Evolutionary conservation across 2,329 filamentous ascomycete species (phyloP).

Genomic region (Pezicula carpinea): DNA sequence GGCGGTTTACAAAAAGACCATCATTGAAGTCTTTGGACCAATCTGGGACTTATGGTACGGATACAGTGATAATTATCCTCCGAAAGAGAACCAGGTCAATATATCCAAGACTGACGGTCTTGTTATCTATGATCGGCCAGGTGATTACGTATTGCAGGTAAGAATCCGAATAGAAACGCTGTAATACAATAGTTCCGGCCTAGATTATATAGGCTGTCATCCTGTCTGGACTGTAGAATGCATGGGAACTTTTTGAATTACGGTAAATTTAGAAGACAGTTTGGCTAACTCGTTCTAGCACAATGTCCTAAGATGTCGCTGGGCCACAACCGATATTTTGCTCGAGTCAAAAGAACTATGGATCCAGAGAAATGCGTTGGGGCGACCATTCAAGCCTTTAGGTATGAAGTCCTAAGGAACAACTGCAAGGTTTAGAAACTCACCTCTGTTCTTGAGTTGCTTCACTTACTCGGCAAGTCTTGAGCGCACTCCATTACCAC

Average conservation of each 20-base stretch:
- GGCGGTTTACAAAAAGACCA: slow-evolving; percentile 17
- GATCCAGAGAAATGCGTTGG: slow-evolving; percentile 11
- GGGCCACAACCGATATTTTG: slow-evolving; percentile 20
- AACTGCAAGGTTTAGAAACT: background rate
- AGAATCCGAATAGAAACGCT: background rate
- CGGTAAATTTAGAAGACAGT: background rate
- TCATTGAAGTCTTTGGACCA: slow-evolving; percentile 21
- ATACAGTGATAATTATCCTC: background rate
- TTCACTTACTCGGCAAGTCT: background rate
- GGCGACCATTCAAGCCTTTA: slow-evolving; percentile 5
- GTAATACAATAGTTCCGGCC: too few species aligned
- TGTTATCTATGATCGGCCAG: background rate
- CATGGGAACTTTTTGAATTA: too few species aligned
- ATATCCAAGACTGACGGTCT: background rate
- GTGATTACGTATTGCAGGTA: slow-evolving; percentile 5
- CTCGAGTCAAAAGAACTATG: slow-evolving; percentile 20
- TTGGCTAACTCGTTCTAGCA: slow-evolving; percentile 11
- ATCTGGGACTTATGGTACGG: slow-evolving; percentile 20
- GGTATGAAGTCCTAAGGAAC: slow-evolving; percentile 6
- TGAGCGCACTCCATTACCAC: too few species aligned
- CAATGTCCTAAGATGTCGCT: slow-evolving; percentile 23
- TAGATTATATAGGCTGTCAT: too few species aligned
- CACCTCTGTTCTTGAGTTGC: background rate
- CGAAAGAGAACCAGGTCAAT: background rate
- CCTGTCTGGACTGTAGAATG: too few species aligned